A percentile compares a stretch with the other conserved stretches of the same genome.
Evolutionary conservation across 2,329 filamentous ascomycete genomes (phyloP).

Genomic region (Aspergillus transmontanensis): DNA sequence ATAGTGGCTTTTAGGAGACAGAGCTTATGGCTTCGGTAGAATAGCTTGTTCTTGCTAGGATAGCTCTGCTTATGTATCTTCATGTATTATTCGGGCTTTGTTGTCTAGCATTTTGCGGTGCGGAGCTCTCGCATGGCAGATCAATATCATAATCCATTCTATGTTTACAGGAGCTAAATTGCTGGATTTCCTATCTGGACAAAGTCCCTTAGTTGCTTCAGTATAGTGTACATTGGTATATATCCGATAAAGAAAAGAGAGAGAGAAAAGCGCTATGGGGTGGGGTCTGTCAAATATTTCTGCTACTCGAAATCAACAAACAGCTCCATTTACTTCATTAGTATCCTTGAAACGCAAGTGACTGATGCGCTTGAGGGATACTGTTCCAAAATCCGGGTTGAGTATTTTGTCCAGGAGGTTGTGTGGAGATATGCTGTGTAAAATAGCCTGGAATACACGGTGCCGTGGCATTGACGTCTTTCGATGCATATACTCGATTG

Average conservation of each 20-base stretch:
- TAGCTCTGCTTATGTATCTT: not conserved
- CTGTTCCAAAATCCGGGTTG: slow-evolving; percentile 18
- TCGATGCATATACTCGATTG: slow-evolving; percentile 6
- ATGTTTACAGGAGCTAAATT: not conserved
- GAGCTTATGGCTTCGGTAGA: not conserved
- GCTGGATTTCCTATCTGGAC: not conserved
- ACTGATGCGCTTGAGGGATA: slow-evolving; percentile 11
- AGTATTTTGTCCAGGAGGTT: slow-evolving; percentile 8
- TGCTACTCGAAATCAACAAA: not conserved
- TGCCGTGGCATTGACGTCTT: slow-evolving; percentile 9
- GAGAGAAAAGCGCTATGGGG: not conserved
- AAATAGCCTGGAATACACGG: slow-evolving; percentile 22
- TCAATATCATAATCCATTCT: not conserved
- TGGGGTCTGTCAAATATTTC: not conserved
- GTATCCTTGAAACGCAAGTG: slow-evolving; percentile 19
- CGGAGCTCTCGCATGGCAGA: not conserved
- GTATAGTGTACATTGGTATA: not conserved
- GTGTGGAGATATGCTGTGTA: slow-evolving; percentile 17
- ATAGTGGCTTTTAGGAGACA: not conserved
- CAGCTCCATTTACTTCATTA: not conserved
- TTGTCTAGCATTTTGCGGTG: not conserved
- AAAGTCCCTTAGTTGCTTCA: not conserved
- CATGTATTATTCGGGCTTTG: not conserved
- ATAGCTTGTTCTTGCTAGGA: not conserved
- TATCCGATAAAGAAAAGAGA: not conserved